phyloP scores from a whole-genome alignment of 306 rosid species.

The Corylus avellana region DNA sequence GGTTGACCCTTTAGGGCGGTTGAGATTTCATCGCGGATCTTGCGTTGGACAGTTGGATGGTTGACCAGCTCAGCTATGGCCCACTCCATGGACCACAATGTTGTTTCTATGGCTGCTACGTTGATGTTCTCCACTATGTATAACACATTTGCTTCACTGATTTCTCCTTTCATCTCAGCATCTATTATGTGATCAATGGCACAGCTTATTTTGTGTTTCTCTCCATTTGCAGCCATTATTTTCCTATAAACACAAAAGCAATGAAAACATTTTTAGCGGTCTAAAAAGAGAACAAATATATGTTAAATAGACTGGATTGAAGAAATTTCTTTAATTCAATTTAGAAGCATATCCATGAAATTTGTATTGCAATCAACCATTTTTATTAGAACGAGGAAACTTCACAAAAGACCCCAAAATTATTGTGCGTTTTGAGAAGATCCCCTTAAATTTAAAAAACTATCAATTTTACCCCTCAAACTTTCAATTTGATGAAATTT shows the following conservation, averaged over 20 bases:
- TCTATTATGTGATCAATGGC: slow-evolving; percentile 89
- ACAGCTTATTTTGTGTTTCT: slow-evolving; percentile 62
- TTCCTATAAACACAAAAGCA: slow-evolving; percentile 28
- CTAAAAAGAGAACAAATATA: too few species aligned
- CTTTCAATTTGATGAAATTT: too few species aligned
- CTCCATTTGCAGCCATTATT: slow-evolving; percentile 68
- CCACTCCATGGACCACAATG: slow-evolving; percentile 94
- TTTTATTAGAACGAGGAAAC: background rate
- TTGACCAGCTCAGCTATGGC: slow-evolving; percentile 85
- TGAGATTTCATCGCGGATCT: slow-evolving; percentile 68
- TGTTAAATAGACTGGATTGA: too few species aligned
- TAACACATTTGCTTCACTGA: slow-evolving; percentile 69
- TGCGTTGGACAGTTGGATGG: slow-evolving; percentile 58
- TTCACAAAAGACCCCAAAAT: too few species aligned
- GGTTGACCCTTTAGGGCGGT: slow-evolving; percentile 46
- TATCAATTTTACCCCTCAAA: too few species aligned
- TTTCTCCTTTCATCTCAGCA: slow-evolving; percentile 77
- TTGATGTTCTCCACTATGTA: slow-evolving; percentile 87
- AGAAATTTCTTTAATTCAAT: too few species aligned
- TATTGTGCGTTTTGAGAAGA: too few species aligned
- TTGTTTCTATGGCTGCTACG: slow-evolving; percentile 82
- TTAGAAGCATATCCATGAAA: background rate
- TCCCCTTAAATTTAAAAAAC: too few species aligned
- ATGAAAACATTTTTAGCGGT: background rate
- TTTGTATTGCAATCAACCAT: background rate